Percentiles rank a stretch among this genome's conserved stretches.
phyloP scores from a whole-genome alignment of 352 stramenopile species.

The Globisporangium cystogenes region DNA sequence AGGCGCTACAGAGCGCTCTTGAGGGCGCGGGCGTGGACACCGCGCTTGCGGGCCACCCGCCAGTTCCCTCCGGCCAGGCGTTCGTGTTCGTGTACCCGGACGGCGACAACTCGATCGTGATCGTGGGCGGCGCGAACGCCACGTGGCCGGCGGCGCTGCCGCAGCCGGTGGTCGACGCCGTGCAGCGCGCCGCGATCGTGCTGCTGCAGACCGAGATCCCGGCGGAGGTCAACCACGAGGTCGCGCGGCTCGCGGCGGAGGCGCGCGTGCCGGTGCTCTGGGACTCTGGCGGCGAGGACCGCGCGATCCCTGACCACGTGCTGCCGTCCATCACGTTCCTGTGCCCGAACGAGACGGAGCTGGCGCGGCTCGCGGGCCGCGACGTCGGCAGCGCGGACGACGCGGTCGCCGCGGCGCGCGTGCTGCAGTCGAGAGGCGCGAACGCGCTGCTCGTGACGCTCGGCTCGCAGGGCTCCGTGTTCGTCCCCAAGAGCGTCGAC shows the following conservation, averaged over 20 bases:
- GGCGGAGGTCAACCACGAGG: constrained; percentile 39
- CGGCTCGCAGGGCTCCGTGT: constrained; percentile 59
- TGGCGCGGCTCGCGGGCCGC: constrained; percentile 36
- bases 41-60: constrained; percentile 26
- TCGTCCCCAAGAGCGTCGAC: constrained; percentile 24
- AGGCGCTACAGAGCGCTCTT: constrained; percentile 37
- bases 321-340: constrained; percentile 55
- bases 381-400: constrained; percentile 37
- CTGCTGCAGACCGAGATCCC: constrained; percentile 76
- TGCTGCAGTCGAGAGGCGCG: constrained; percentile 42
- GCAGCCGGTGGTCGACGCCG: constrained; percentile 23
- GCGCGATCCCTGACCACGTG: constrained; percentile 39
- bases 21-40: constrained; percentile 27
- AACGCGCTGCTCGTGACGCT: constrained; percentile 65
- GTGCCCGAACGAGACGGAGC: constrained; percentile 78
- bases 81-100: constrained; percentile 82
- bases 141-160: constrained; percentile 48
- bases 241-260: constrained; percentile 40
- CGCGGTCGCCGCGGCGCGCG: constrained; percentile 42
- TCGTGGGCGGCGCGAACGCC: constrained; percentile 71
- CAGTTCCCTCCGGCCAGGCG: constrained; percentile 62
- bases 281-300: constrained; percentile 74
- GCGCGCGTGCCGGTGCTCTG: constrained; percentile 61
- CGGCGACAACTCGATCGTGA: constrained; percentile 83
- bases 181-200: constrained; percentile 52